Percentiles rank a stretch among this genome's conserved stretches.
Evolutionary conservation across 345 rosid species (phyloP).

Genomic region (Lumnitzera littorea): DNA sequence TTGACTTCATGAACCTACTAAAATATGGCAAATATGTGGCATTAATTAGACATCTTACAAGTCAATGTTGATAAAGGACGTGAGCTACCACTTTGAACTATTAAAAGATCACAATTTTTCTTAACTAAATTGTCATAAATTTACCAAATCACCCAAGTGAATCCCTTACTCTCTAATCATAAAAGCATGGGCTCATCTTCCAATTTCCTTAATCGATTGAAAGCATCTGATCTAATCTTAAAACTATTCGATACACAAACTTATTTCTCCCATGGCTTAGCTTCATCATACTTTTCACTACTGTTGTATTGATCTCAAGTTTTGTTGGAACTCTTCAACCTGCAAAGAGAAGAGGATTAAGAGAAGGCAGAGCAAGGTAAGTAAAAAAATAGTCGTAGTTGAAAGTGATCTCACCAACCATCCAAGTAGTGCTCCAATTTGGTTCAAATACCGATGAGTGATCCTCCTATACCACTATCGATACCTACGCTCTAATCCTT

Average conservation of each 20-base stretch:
- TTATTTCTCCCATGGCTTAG: not conserved
- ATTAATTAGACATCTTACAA: too few relatives aligned
- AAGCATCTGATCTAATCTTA: not conserved
- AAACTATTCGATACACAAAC: not conserved
- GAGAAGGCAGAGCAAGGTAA: too few relatives aligned
- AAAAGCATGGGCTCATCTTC: not conserved
- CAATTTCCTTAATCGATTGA: not conserved
- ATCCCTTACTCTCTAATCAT: not conserved
- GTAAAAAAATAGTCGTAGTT: too few relatives aligned
- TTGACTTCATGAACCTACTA: not conserved
- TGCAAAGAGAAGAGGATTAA: not conserved
- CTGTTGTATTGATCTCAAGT: conserved; percentile 11
- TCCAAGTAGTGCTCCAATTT: too few relatives aligned
- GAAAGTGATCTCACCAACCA: too few relatives aligned
- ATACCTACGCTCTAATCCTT: too few relatives aligned
- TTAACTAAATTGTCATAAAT: not conserved
- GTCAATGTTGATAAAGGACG: conserved; percentile 1
- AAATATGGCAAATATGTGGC: not conserved
- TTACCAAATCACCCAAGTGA: conserved; percentile 2
- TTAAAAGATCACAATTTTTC: conserved; percentile 2
- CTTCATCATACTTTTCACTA: conserved; percentile 3
- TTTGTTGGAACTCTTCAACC: conserved; percentile 7
- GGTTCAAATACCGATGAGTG: too few relatives aligned
- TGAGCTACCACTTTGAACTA: conserved; percentile 1
- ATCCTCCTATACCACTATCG: too few relatives aligned